phyloP scores from a whole-genome alignment of 495 filamentous ascomycete species.

The Neurospora sp. region DNA sequence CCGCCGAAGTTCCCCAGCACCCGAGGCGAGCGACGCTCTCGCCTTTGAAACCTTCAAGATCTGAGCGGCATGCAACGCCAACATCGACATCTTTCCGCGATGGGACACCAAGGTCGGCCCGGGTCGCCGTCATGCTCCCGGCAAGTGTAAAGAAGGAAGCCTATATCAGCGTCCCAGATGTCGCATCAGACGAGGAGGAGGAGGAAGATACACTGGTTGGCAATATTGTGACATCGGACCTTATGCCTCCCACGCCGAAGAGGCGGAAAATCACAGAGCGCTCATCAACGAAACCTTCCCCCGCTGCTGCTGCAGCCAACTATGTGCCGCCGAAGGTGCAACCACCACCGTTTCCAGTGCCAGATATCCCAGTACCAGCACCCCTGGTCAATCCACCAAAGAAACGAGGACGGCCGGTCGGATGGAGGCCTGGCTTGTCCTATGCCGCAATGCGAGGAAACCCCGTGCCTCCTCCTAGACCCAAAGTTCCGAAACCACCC shows the following conservation, averaged over 20 bases:
- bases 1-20: background rate
- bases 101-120: background rate
- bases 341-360: background rate
- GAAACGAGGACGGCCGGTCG: conserved; percentile 21
- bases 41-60: background rate
- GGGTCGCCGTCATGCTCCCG: conserved; percentile 4
- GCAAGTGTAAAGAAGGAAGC: conserved; percentile 1
- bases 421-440: conserved; percentile 17
- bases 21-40: background rate
- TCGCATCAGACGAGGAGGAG: background rate
- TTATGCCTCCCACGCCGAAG: background rate
- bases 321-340: background rate
- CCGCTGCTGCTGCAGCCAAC: background rate
- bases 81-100: background rate
- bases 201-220: background rate
- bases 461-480: background rate
- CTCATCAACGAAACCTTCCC: background rate
- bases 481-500: conserved; percentile 7
- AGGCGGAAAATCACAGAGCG: background rate
- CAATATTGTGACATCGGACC: conserved; percentile 5
- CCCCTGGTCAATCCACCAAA: conserved; percentile 3
- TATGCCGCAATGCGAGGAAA: conserved; percentile 5
- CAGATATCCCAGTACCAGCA: background rate
- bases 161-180: background rate
- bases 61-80: background rate